Evolutionary conservation across 2,329 filamentous ascomycete genomes (phyloP).

Genomic region (Venturia effusa): DNA sequence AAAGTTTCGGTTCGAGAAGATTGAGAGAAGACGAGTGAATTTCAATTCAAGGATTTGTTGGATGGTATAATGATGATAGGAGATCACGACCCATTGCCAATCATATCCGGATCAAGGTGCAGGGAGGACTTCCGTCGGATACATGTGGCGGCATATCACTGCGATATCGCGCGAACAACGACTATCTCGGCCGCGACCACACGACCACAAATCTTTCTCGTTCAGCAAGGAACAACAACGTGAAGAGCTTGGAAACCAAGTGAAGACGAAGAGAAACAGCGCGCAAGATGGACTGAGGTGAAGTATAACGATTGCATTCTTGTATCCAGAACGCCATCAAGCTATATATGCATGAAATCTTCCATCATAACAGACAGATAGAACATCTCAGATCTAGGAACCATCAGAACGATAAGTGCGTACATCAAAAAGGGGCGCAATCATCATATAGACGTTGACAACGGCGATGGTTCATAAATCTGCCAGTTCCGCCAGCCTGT

Average conservation of each 20-base stretch:
- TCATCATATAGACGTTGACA: background rate
- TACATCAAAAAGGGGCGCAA: background rate
- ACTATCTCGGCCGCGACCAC: background rate
- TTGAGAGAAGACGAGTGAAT: background rate
- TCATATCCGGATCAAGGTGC: background rate
- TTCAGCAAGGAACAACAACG: no score
- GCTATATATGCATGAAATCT: background rate
- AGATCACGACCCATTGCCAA: background rate
- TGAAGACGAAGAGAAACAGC: background rate
- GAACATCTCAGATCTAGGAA: background rate
- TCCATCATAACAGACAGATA: background rate
- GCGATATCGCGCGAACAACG: background rate
- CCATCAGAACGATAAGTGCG: background rate
- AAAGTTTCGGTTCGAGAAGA: background rate
- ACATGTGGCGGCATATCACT: background rate
- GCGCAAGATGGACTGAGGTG: background rate
- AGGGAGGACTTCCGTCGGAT: background rate
- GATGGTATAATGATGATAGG: no score
- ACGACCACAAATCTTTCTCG: no score
- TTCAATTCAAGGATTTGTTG: no score
- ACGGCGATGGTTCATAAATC: constrained; percentile 3
- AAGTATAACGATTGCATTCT: background rate
- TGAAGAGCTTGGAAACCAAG: background rate
- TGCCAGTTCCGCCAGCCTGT: background rate
- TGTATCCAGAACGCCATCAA: background rate